Base-by-base conservation (phyloP, 805 yeast genomes). In the Suhomyces sp. region DNA sequence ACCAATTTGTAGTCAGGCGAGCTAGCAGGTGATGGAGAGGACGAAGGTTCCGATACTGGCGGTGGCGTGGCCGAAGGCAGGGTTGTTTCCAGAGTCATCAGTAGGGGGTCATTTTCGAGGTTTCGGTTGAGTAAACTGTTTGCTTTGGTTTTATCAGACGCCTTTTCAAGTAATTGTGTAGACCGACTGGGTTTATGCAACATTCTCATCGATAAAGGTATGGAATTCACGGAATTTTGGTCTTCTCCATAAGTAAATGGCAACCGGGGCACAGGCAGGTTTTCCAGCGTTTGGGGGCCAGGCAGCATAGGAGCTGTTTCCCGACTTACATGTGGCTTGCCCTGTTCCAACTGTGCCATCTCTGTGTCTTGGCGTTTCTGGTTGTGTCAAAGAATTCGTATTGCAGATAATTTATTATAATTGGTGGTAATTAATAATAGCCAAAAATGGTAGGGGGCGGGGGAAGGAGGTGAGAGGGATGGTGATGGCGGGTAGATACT, bases 171-270 rank as follows among this genome's bases (percentile, higher is more conserved):
- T 48, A 67, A 61, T 44, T 63, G 68, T 8, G 55, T 53, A 4
- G 76, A 63, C 40, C 78, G 55, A 22, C 69, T 58, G 12, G 79
- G 79, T 52, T 68, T 72, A 54, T 73, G 77, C 55, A 73, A 66
- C 53, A 72, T 66, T 47, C 65, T 63, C 61, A 74, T 60, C 3
- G 75, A 69, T 21, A 65, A 60, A 10, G 72, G 67, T 12, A 56
- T 50, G 12, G 27, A 15, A 43, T 50, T n/a, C 8, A 54, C 49
- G 8, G 27, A 27, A 44, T 50, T 12, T 51, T 52, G 50, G 46
- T 45, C 22, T 53, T 24, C 51, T 44, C 46, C 49, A 40, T 51
- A 51, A 21, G 53, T 51, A 37, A 47, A 44, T 10, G 53, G 37
- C 22, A 29, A 43, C 13, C 50, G 40, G 41, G 37, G 41, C 17